These are phyloP conservation scores for Globisporangium uncinulatum DNA, from an alignment of 352 stramenopile species.

Conservation along the genomic window DNA sequence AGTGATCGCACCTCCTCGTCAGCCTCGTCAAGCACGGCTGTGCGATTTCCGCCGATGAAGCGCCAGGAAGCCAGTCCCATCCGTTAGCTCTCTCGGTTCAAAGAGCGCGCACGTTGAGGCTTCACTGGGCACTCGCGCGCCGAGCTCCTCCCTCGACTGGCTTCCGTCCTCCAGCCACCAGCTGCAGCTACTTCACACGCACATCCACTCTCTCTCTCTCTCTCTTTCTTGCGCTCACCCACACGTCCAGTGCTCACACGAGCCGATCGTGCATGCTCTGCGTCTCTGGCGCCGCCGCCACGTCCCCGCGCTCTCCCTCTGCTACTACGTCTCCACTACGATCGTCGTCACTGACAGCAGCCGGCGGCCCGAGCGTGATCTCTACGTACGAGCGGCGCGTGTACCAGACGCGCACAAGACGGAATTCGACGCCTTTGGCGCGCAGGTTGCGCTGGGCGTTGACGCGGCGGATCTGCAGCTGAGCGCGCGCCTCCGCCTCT, in stretches of 20 bases:
- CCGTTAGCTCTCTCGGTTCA: slow-evolving; percentile 46
- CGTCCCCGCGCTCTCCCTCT: neutral
- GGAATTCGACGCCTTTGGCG: slow-evolving; percentile 50
- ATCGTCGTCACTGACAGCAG: neutral
- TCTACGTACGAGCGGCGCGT: slow-evolving; percentile 59
- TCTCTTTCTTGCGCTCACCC: too few species aligned
- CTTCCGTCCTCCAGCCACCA: too few species aligned
- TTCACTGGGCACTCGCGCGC: too few species aligned
- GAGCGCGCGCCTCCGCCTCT: slow-evolving; percentile 58
- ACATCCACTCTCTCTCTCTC: too few species aligned
- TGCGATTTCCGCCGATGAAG: slow-evolving; percentile 43
- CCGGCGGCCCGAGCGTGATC: slow-evolving; percentile 32
- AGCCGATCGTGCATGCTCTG: slow-evolving; percentile 15
- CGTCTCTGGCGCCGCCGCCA: slow-evolving; percentile 2
- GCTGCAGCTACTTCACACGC: too few species aligned
- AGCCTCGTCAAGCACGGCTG: slow-evolving; percentile 56
- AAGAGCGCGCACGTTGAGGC: too few species aligned
- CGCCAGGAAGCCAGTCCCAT: slow-evolving; percentile 50
- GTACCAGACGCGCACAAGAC: slow-evolving; percentile 66
- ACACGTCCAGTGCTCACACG: neutral
- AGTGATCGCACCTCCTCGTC: slow-evolving; percentile 54
- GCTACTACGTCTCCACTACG: neutral
- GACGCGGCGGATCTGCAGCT: slow-evolving; percentile 62
- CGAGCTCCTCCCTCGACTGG: too few species aligned
- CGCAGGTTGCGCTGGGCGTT: slow-evolving; percentile 68